Conservation (phyloP, 2,329 filamentous ascomycete species). For the Aspergillus arachidicola region DNA sequence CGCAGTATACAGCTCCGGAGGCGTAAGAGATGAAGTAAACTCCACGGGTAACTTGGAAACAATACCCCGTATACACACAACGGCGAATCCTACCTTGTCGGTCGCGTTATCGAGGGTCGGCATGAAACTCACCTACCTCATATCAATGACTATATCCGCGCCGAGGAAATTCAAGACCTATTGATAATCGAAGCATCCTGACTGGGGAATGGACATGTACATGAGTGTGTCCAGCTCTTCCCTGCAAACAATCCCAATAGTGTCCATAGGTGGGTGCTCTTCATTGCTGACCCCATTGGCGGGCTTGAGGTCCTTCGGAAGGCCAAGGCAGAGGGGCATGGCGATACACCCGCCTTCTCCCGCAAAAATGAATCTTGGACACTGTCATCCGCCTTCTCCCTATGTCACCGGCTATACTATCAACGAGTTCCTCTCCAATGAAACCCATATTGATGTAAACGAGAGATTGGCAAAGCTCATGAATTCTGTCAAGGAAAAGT, state of each 20-base stretch:
- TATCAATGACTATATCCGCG: constrained; percentile 33
- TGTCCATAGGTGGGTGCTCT: constrained; percentile 23
- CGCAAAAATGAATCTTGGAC: neutral
- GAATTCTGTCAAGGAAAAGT: neutral
- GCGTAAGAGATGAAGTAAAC: too few species aligned
- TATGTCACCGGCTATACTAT: neutral
- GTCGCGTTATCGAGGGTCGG: constrained; percentile 26
- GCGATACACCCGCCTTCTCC: constrained; percentile 8
- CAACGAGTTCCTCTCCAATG: neutral
- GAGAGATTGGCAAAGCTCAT: neutral
- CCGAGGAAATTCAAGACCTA: constrained; percentile 40
- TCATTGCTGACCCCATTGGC: constrained; percentile 22
- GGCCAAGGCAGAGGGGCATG: constrained; percentile 26
- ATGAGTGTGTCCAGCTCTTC: constrained; percentile 40
- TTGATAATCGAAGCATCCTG: constrained; percentile 38
- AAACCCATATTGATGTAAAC: neutral
- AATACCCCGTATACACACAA: constrained; percentile 33
- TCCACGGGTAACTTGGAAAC: constrained; percentile 32
- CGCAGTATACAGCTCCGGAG: too few species aligned
- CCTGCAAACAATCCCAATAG: constrained; percentile 21
- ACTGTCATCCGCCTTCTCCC: neutral
- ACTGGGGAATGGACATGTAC: constrained; percentile 36
- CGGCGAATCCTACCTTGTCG: constrained; percentile 20
- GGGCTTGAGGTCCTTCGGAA: constrained; percentile 29
- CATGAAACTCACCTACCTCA: constrained; percentile 16